Base-by-base conservation (phyloP, 225 moss, liverwort and hornwort species). In the Marchantia polymorpha region DNA sequence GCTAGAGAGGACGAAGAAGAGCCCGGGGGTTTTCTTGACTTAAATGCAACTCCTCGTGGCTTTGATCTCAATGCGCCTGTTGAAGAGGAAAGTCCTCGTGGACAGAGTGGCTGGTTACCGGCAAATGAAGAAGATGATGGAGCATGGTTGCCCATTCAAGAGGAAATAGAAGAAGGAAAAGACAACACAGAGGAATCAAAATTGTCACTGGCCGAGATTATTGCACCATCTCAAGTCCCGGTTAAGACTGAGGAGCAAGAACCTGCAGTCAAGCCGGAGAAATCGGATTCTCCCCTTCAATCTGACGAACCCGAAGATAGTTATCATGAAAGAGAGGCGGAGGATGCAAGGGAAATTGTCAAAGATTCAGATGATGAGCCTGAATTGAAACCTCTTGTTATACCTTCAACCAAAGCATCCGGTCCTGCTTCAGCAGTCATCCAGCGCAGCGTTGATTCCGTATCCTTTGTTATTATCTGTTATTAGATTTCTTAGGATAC, bases 51-150 rank as follows among this genome's bases (percentile, higher is more conserved):
- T 81, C 97, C 97, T 29, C 82, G 91, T 50, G 92, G 94, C 68
- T 99, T 99, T 75, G 97, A 99, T 81, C 92, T 99, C 52, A 99
- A 99, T 88, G 97, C 92, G 66, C 94, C 95, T 72, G 90, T 95
- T 73, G 97, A 99, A 80, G 95, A 99, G 75, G 97, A 99, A 10
- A 79, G 84, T 74, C 87, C 91, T 75, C 93, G 85, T 81, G 90
- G 87, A 15, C 86, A 88, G 71, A 92, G 91, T 64, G 90, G 88
- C 48, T 99, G 94, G 97, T 83, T 77, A 78, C 89, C 82, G 82
- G 73, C 84, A 72, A 87, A 80, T 68, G 90, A 87, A 83, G 90
- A 91, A 79, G 85, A 88, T 50, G 87, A 91, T 77, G 87, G 74
- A 77, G 64, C 77, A 65, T 94, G 93, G 96, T 81, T 69, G 77